Evolutionary conservation across 257 asterid genomes (phyloP), one percentile per base, ranked within the genome.

Genomic region (Scutellaria minor): DNA sequence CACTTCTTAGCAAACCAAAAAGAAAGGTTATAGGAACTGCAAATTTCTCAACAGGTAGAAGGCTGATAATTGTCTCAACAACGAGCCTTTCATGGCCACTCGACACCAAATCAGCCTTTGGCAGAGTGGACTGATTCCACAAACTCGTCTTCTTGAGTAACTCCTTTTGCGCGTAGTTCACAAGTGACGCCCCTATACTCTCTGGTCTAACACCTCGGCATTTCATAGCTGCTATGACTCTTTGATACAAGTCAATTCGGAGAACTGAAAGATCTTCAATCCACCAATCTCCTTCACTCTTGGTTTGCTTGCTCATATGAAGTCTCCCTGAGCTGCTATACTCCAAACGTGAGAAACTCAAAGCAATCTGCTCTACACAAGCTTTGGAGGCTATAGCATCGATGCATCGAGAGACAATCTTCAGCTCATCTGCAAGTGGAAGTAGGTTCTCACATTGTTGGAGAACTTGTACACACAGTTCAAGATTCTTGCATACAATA

Each of bases 151-250:
- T 94, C 91, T 86, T 95, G 52, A 87, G 71, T 27, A 94, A 50
- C 80, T 84, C 95, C 76, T 85, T 91, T 68, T 94, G 86, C 0
- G 99, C 97, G 15, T 91, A 91, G 55, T 82, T 89, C 5, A 88
- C 95, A 3, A 94, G 93, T 0, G 99, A 83, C 0, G 96, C 88
- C 6, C 97, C 99, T 5, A 94, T 85, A 61, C 99, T 91, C 66
- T 91, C 99, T 3, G 99, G 95, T 71, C 98, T 73, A n/a, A 94
- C 97, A 9, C 99, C 99, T 51, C 97, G 79, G 59, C 95, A 88
- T 80, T 89, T 94, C 96, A 94, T 91, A 3, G 97, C 96, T 6
- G 89, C 59, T 42, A 93, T 86, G 44, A 90, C 93, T 76, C 89
- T 80, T 55, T 88, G 84, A 7, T 88, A 92, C 75, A 90, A 55